Conservation (phyloP, 345 rosid genomes). For the Brassica juncea region DNA sequence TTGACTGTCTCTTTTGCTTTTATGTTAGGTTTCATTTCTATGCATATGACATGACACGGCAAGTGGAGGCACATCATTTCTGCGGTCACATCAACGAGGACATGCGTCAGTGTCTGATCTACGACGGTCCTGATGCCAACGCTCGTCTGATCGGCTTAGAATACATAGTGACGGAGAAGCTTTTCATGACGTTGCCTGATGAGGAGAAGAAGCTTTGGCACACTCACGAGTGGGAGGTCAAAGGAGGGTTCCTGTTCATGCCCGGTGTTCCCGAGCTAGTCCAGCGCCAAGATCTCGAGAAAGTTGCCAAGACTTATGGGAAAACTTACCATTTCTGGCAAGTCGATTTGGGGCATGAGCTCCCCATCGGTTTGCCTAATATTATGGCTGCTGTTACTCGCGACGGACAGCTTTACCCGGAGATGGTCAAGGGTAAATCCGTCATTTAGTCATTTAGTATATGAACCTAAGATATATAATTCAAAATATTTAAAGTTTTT, state of each 20-base stretch:
- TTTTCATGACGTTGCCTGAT: slow-evolving; percentile 64
- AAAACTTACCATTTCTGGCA: slow-evolving; percentile 88
- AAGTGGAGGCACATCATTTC: slow-evolving; percentile 81
- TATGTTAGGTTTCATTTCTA: slow-evolving; percentile 74
- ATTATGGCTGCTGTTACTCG: slow-evolving; percentile 73
- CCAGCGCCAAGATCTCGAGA: slow-evolving; percentile 66
- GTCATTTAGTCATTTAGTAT: background rate
- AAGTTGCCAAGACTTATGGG: slow-evolving; percentile 67
- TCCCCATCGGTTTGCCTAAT: slow-evolving; percentile 77
- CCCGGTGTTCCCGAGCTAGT: slow-evolving; percentile 63
- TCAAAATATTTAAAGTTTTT: background rate
- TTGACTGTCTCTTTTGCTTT: background rate
- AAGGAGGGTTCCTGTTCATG: slow-evolving; percentile 75
- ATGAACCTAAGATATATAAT: background rate
- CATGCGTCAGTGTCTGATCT: slow-evolving; percentile 80
- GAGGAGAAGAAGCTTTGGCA: slow-evolving; percentile 85
- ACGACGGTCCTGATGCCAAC: slow-evolving; percentile 52
- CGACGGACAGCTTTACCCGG: slow-evolving; percentile 64
- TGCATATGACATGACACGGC: slow-evolving; percentile 72
- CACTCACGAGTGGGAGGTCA: slow-evolving; percentile 75
- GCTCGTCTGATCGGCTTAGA: slow-evolving; percentile 74
- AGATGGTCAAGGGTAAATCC: slow-evolving; percentile 53
- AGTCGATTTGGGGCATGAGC: slow-evolving; percentile 66
- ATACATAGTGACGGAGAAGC: slow-evolving; percentile 68
- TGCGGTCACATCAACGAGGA: slow-evolving; percentile 81